Evolutionary conservation across 2,329 filamentous ascomycete genomes (phyloP), one percentile per base, ranked within the genome.

Genomic region (Trichoderma atroviride): DNA sequence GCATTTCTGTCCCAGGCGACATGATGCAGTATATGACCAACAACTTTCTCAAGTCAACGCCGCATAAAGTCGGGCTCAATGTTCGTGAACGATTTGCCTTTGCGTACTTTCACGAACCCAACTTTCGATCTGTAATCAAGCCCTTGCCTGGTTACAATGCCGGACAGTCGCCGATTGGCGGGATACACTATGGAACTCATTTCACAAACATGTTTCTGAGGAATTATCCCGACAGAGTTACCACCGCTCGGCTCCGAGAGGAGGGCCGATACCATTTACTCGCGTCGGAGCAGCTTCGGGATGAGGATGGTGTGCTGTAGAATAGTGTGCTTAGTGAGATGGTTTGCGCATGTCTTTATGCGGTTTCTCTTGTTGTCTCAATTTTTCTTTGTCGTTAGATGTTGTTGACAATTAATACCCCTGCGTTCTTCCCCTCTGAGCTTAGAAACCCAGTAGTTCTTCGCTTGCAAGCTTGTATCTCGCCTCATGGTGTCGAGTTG

Each of bases 21-120:
- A 85, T 86, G 81, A 81, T 86, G 81, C 83, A 85, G 70, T 84
- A 84, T 73, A 78, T 86, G 71, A 85, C 83, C 40, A 79, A 80
- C 73, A 80, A 78, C 35, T 77, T 77, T 71, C 78, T 85, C 6
- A 82, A 78, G 4, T 84, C 83, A 2, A 85, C 83, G 0, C 83
- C 81, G 1, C 83, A 85, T 76, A 85, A 85, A 74, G 83, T 85
- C 50, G 84, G 83, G 2, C 77, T 86, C 60, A 85, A 86, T 74
- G 82, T 78, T 1, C 73, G 76, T 4, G 82, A 85, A 73, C 79
- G 83, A 5, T 85, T 82, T 50, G 80, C 83, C 0, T 84, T 85
- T 72, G 83, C 83, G 5, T 85, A 85, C 72, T 85, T 85, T 73
- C 83, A 85, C 70, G 83, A 85, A 75, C 83, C 83, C 27, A 84